Evolutionary conservation across 2,329 filamentous ascomycete species (phyloP).

Genomic region (Penicillium palitans): DNA sequence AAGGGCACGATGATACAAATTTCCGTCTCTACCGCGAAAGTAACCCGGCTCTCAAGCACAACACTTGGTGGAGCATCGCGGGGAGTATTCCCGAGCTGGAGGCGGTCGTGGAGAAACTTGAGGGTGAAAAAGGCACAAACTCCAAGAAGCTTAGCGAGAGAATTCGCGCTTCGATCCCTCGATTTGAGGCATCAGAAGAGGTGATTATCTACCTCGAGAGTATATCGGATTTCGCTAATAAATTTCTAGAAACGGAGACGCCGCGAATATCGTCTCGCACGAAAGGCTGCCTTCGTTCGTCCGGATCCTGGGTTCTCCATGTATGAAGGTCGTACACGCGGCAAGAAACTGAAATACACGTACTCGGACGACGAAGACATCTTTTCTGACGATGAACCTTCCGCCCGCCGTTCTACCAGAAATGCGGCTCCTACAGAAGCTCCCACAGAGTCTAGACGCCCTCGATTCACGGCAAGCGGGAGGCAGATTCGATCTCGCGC

Average conservation of each 20-base stretch:
- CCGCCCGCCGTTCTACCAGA: slow-evolving; percentile 63
- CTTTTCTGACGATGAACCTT: slow-evolving; percentile 62
- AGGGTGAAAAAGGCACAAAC: slow-evolving; percentile 76
- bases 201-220: slow-evolving; percentile 50
- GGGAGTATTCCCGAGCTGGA: slow-evolving; percentile 85
- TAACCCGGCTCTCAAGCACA: slow-evolving; percentile 72
- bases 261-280: slow-evolving; percentile 83
- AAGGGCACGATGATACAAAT: slow-evolving; percentile 88
- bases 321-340: slow-evolving; percentile 93
- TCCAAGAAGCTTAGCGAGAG: slow-evolving; percentile 75
- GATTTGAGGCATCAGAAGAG: slow-evolving; percentile 91
- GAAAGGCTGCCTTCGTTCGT: slow-evolving; percentile 82
- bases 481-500: slow-evolving; percentile 67
- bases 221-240: slow-evolving; percentile 16
- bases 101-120: slow-evolving; percentile 71
- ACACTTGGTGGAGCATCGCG: slow-evolving; percentile 91
- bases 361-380: slow-evolving; percentile 86
- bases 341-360: slow-evolving; percentile 95
- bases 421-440: slow-evolving; percentile 70
- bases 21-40: slow-evolving; percentile 95
- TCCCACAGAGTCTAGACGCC: slow-evolving; percentile 66
- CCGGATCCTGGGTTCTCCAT: slow-evolving; percentile 87
- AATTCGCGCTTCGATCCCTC: slow-evolving; percentile 76
- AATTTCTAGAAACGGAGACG: slow-evolving; percentile 76
- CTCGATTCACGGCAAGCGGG: slow-evolving; percentile 76